A percentile compares a stretch with the other conserved stretches of the same genome.
phyloP scores from a whole-genome alignment of 495 filamentous ascomycete genomes.

The Penicillium odoratum region DNA sequence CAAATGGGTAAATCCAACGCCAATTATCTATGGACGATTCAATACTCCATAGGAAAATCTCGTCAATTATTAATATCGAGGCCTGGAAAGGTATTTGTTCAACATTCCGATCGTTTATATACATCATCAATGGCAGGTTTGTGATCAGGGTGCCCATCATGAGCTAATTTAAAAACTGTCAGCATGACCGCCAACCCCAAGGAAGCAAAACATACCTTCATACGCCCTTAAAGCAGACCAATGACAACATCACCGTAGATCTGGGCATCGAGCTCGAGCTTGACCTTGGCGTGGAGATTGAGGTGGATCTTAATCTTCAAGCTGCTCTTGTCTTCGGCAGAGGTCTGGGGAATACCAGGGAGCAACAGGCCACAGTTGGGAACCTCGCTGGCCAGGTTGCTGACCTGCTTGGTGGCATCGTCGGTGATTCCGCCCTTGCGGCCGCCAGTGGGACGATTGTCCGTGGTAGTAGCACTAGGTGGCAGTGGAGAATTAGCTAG shows the following conservation, averaged over 20 bases:
- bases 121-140: not conserved
- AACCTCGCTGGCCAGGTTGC: not conserved
- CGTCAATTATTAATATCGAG: not conserved
- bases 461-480: constrained; percentile 13
- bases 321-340: constrained; percentile 20
- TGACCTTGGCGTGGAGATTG: constrained; percentile 27
- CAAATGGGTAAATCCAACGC: not conserved
- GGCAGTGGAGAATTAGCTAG: constrained; percentile 13
- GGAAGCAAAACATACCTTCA: not conserved
- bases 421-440: constrained; percentile 17
- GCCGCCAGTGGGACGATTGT: constrained; percentile 13
- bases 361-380: constrained; percentile 10
- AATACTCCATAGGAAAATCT: not conserved
- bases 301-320: constrained; percentile 28
- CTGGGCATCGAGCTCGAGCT: constrained; percentile 25
- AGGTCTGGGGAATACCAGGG: constrained; percentile 9
- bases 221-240: constrained; percentile 19
- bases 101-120: constrained; percentile 5
- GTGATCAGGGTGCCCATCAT: not conserved
- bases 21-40: not conserved
- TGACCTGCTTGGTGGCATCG: constrained; percentile 5
- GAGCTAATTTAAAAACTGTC: not conserved
- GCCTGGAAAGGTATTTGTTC: not conserved
- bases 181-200: not conserved
- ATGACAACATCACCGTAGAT: constrained; percentile 28